Percentiles rank a stretch among this genome's conserved stretches.
Evolutionary conservation across 2,329 filamentous ascomycete genomes (phyloP).

Genomic region (Laburnicola sp.): DNA sequence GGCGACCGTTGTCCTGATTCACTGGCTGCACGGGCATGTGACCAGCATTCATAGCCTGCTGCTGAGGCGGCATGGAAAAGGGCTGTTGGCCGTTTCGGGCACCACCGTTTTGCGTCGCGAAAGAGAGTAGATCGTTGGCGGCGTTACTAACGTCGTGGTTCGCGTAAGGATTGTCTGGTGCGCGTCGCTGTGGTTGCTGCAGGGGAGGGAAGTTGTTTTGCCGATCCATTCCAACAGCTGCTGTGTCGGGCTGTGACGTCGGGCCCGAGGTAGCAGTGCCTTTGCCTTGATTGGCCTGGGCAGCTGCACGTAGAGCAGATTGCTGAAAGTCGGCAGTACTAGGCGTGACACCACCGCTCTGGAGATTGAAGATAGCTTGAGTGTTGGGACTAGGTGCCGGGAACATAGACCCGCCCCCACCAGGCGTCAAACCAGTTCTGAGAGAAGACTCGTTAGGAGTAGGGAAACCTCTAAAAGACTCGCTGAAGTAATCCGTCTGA

Average conservation of each 20-base stretch:
- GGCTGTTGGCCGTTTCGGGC: slow-evolving; percentile 57
- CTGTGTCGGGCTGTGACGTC: slow-evolving; percentile 51
- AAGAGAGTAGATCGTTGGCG: slow-evolving; percentile 88
- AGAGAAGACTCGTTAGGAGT: slow-evolving; percentile 97
- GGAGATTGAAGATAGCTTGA: slow-evolving; percentile 77
- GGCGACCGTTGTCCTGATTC: slow-evolving; percentile 56
- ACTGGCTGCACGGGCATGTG: slow-evolving; percentile 53
- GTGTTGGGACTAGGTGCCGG: slow-evolving; percentile 86
- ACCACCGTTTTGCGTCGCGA: slow-evolving; percentile 70
- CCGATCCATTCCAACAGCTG: slow-evolving; percentile 55
- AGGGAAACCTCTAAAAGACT: slow-evolving; percentile 82
- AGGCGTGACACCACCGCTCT: slow-evolving; percentile 82
- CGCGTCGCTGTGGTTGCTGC: slow-evolving; percentile 50
- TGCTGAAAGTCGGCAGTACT: slow-evolving; percentile 93
- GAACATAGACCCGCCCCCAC: slow-evolving; percentile 96
- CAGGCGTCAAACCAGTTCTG: slow-evolving; percentile 87
- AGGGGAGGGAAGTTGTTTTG: slow-evolving; percentile 54
- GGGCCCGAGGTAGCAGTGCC: slow-evolving; percentile 45
- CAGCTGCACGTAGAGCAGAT: slow-evolving; percentile 80
- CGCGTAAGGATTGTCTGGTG: slow-evolving; percentile 68
- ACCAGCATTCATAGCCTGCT: slow-evolving; percentile 47
- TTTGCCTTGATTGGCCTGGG: slow-evolving; percentile 49
- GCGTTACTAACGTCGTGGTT: slow-evolving; percentile 91
- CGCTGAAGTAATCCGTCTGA: slow-evolving; percentile 81
- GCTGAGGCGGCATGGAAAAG: slow-evolving; percentile 50